These are phyloP conservation scores for Teratosphaeria destructans DNA, from an alignment of 2,329 filamentous ascomycete genomes.

Conservation along the genomic window DNA sequence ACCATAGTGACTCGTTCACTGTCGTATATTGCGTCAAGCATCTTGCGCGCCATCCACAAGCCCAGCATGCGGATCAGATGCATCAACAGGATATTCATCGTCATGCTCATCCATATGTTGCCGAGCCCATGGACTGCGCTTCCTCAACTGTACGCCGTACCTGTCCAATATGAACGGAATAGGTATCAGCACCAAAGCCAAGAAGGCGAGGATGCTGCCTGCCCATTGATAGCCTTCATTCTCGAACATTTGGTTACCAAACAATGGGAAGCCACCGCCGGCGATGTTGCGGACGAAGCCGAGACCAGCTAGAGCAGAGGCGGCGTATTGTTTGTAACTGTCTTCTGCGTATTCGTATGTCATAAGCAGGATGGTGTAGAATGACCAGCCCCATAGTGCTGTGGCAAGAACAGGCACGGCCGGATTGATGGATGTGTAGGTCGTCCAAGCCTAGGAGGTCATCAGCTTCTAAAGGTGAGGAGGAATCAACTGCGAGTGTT, in stretches of 20 bases:
- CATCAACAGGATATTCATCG: not conserved
- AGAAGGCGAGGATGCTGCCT: constrained; percentile 26
- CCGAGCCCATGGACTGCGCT: not conserved
- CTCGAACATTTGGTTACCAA: constrained; percentile 27
- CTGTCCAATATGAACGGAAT: constrained; percentile 17
- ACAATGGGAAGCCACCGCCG: constrained; percentile 29
- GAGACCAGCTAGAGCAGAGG: constrained; percentile 31
- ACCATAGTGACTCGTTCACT: not conserved
- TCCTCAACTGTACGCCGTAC: constrained; percentile 1
- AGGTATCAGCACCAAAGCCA: constrained; percentile 24
- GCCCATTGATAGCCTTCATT: constrained; percentile 26
- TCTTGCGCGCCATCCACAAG: not conserved
- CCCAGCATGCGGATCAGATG: not conserved
- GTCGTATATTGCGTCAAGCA: not conserved
- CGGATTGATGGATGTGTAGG: constrained; percentile 14
- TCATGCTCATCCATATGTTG: not conserved
- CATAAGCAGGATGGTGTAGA: constrained; percentile 41
- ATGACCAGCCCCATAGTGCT: constrained; percentile 38
- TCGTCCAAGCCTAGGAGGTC: constrained; percentile 22
- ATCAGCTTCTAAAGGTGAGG: not conserved
- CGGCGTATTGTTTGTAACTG: constrained; percentile 35
- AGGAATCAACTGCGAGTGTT: not conserved
- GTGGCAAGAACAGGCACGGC: constrained; percentile 39
- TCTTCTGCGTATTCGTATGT: constrained; percentile 41
- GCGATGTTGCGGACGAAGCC: constrained; percentile 13